Percentiles rank a stretch among this genome's conserved stretches.
Evolutionary conservation across 495 filamentous ascomycete genomes (phyloP).

Genomic region (Tuber borchii): DNA sequence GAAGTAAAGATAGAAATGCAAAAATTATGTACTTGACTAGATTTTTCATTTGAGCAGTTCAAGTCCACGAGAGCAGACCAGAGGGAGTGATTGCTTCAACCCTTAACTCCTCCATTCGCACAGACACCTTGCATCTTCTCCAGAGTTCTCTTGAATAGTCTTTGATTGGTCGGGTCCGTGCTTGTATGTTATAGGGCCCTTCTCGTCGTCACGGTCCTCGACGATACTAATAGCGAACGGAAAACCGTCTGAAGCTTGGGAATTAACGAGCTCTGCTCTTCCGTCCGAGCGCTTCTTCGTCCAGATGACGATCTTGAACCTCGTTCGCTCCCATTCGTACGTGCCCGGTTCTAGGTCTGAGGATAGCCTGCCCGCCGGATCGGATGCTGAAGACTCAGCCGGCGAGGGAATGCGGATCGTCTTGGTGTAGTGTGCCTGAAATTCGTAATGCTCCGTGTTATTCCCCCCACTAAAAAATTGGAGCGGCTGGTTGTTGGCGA

Average conservation of each 20-base stretch:
- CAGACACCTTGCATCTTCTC: conserved; percentile 48
- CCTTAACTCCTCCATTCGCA: conserved; percentile 67
- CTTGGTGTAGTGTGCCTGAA: conserved; percentile 87
- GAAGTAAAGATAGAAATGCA: not conserved
- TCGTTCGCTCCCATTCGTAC: conserved; percentile 74
- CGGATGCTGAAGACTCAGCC: conserved; percentile 47
- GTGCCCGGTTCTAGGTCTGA: conserved; percentile 56
- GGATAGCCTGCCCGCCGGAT: conserved; percentile 59
- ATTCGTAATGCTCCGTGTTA: conserved; percentile 80
- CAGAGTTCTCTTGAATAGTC: conserved; percentile 66
- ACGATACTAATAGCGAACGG: conserved; percentile 80
- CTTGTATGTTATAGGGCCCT: conserved; percentile 41
- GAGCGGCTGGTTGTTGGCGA: conserved; percentile 67
- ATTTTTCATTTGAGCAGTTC: not conserved
- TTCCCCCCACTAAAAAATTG: conserved; percentile 77
- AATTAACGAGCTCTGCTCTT: conserved; percentile 8
- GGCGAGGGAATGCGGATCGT: conserved; percentile 51
- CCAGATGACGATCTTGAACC: conserved; percentile 89
- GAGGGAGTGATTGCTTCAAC: not conserved
- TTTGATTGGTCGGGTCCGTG: conserved; percentile 43
- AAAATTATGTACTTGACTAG: not conserved
- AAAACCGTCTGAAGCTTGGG: conserved; percentile 46
- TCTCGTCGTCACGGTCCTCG: conserved; percentile 72
- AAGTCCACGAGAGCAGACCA: not conserved
- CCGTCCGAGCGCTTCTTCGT: conserved; percentile 47